Base-by-base conservation (phyloP, 2,329 filamentous ascomycete genomes). In the Neoarthrinium moseri region DNA sequence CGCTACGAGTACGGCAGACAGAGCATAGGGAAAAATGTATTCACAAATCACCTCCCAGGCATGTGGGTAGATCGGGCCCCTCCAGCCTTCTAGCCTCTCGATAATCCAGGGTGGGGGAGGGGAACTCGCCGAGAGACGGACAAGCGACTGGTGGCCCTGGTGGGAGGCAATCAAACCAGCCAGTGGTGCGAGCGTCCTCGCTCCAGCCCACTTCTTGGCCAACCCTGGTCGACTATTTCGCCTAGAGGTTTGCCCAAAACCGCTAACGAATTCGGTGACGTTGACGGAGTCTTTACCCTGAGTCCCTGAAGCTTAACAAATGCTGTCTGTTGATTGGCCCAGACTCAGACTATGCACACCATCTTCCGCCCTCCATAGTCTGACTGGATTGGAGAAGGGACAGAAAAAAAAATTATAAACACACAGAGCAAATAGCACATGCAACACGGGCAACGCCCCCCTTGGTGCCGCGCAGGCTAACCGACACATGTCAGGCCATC, bases 261-360 rank as follows among this genome's bases (percentile, higher is more conserved):
- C 43, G 52, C 50, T 59, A 54, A 53, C 42, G 33, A 36, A 49
- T 46, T 57, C 57, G 55, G 58, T 64, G 61, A 63, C 56, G 58
- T 60, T 60, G 59, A 51, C 52, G 58, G 57, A 54, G 46, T 52
- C 40, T 43, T 35, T 43, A n/a, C n/a, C n/a, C n/a, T 48, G 42
- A 52, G 41, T 54, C 50, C 51, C 51, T 57, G 51, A 44, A 52
- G 51, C 56, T 60, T 57, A 49, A 52, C 52, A 62, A 63, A 60
- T 51, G 13, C 52, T 44, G 50, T 53, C 39, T 47, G 24, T 47
- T 63, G 49, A 64, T 63, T 64, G 61, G 61, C 22, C 38, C 2
- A 20, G 23, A 22, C 13, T 27, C 30, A 21, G 41, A 44, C 7
- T 6, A 13, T n/a, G 48, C 32, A 48, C 52, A 55, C 48, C 37